Evolutionary conservation across 1,284 basidiomycete genomes (phyloP).

Genomic region (Leccinum insolens): DNA sequence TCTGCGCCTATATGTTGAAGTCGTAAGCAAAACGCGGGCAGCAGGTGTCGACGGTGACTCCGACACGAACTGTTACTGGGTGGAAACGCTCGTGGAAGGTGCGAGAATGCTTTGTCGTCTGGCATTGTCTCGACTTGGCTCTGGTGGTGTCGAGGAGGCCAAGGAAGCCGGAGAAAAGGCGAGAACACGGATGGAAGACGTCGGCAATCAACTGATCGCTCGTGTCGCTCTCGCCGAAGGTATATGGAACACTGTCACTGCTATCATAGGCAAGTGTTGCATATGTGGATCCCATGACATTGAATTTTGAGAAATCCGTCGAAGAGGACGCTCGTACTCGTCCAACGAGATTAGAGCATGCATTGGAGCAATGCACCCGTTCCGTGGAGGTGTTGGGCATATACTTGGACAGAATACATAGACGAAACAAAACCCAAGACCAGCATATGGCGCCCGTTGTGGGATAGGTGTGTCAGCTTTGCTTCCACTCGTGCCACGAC

Average conservation of each 20-base stretch:
- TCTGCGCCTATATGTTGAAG: slow-evolving; percentile 80
- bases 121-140: slow-evolving; percentile 39
- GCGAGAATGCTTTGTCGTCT: slow-evolving; percentile 71
- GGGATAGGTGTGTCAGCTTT: slow-evolving; percentile 59
- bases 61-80: slow-evolving; percentile 69
- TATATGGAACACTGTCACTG: slow-evolving; percentile 62
- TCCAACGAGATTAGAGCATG: slow-evolving; percentile 56
- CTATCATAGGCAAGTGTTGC: slow-evolving; percentile 53
- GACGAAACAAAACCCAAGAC: slow-evolving; percentile 40
- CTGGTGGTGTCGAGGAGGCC: slow-evolving; percentile 49
- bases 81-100: slow-evolving; percentile 74
- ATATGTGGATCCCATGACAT: not conserved
- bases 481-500: not conserved
- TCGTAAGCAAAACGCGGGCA: slow-evolving; percentile 72
- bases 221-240: slow-evolving; percentile 68
- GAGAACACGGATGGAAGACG: slow-evolving; percentile 47
- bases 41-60: slow-evolving; percentile 45
- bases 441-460: slow-evolving; percentile 64
- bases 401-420: slow-evolving; percentile 69
- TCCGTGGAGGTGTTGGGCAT: slow-evolving; percentile 75
- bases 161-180: slow-evolving; percentile 66
- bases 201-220: slow-evolving; percentile 53
- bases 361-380: slow-evolving; percentile 58
- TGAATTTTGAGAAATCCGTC: slow-evolving; percentile 31
- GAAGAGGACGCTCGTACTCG: slow-evolving; percentile 71